These are phyloP conservation scores for Pulveroboletus sp. DNA, from an alignment of 768 basidiomycete genomes.

Conservation along the genomic window DNA sequence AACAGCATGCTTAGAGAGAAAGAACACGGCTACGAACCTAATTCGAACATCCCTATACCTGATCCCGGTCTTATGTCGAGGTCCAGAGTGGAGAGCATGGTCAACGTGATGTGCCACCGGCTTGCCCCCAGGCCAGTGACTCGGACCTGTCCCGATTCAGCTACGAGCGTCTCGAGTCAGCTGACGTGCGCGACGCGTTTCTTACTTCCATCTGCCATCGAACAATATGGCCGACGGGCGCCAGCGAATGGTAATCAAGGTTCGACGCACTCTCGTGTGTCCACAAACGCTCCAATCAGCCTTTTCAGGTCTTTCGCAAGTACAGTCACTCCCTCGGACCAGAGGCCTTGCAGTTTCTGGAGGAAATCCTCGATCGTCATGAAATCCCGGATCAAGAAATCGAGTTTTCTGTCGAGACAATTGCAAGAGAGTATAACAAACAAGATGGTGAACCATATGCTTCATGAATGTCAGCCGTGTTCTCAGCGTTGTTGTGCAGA, in stretches of 20 bases:
- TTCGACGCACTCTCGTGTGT: conserved; percentile 10
- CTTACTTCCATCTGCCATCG: neutral
- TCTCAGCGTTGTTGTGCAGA: conserved; percentile 41
- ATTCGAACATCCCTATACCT: conserved; percentile 74
- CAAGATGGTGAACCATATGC: conserved; percentile 72
- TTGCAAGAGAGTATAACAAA: conserved; percentile 84
- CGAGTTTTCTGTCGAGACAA: conserved; percentile 70
- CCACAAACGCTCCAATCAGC: neutral
- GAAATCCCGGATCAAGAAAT: conserved; percentile 67
- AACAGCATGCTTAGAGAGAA: neutral
- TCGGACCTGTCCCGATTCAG: conserved; percentile 15
- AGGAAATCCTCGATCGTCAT: conserved; percentile 66
- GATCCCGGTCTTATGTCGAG: conserved; percentile 72
- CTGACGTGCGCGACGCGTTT: conserved; percentile 1
- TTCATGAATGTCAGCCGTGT: neutral
- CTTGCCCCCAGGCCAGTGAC: neutral
- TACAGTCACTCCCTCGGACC: conserved; percentile 85
- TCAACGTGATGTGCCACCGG: neutral
- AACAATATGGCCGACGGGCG: conserved; percentile 35
- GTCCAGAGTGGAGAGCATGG: conserved; percentile 68
- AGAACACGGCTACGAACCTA: conserved; percentile 42
- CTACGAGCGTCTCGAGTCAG: neutral
- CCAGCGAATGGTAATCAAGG: conserved; percentile 45
- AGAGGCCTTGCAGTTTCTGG: conserved; percentile 67
- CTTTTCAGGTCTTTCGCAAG: conserved; percentile 72